Conservation (phyloP, 306 rosid genomes). For the Ormosia emarginata region DNA sequence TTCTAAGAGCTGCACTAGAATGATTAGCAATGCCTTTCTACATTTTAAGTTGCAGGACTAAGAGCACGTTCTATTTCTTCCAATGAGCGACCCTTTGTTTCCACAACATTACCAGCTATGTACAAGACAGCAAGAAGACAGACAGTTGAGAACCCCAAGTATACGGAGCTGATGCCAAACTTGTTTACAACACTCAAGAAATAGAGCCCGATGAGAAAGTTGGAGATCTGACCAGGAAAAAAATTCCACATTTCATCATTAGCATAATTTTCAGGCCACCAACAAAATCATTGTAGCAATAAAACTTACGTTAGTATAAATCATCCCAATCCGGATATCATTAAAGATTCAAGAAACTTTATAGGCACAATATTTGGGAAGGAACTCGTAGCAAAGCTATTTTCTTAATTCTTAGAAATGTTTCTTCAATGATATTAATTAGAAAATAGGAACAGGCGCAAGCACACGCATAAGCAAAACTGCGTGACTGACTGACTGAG, state of each 20-base stretch:
- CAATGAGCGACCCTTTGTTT: conserved; percentile 91
- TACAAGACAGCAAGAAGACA: conserved; percentile 88
- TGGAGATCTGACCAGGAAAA: conserved; percentile 64
- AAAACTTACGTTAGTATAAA: not conserved
- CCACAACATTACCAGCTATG: conserved; percentile 79
- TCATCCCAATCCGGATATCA: not conserved
- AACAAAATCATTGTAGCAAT: not conserved
- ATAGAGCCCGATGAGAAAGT: conserved; percentile 88
- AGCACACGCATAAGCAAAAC: not conserved
- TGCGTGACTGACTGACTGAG: not conserved
- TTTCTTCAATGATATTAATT: not conserved
- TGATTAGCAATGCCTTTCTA: conserved; percentile 1
- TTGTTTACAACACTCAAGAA: conserved; percentile 93
- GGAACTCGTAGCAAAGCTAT: not conserved
- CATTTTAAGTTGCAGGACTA: conserved; percentile 47
- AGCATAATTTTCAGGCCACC: not conserved
- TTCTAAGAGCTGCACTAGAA: conserved; percentile 11
- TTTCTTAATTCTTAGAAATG: not conserved
- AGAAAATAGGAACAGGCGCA: not conserved
- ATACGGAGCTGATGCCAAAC: conserved; percentile 86
- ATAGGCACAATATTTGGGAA: not conserved
- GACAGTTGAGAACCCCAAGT: conserved; percentile 70
- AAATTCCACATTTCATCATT: not conserved
- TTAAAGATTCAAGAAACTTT: not conserved
- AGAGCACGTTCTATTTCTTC: conserved; percentile 93